phyloP scores from a whole-genome alignment of 495 filamentous ascomycete species.

The Aeminium ludgeri region DNA sequence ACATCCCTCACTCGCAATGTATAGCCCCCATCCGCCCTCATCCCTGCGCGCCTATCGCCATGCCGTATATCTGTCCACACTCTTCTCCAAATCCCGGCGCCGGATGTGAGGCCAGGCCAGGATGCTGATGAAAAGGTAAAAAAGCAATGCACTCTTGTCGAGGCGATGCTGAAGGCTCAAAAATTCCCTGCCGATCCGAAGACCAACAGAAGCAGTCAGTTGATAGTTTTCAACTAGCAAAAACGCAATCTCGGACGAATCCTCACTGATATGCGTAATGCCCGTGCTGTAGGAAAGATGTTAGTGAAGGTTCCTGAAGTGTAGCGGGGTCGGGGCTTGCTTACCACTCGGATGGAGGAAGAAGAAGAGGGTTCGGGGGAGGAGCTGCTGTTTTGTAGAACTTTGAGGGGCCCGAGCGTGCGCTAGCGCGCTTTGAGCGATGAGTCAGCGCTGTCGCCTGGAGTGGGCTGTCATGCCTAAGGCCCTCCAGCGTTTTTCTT shows the following conservation, averaged over 20 bases:
- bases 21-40: background rate
- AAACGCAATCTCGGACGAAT: slow-evolving; percentile 38
- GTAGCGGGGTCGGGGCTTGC: background rate
- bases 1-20: background rate
- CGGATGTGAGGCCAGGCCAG: background rate
- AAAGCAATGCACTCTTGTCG: too few relatives aligned
- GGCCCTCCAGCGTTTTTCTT: too few relatives aligned
- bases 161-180: slow-evolving; percentile 17
- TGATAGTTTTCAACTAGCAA: slow-evolving; percentile 42
- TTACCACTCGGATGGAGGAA: slow-evolving; percentile 2
- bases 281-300: slow-evolving; percentile 34
- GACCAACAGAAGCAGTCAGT: slow-evolving; percentile 26
- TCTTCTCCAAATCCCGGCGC: slow-evolving; percentile 8
- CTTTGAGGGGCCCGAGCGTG: too few relatives aligned
- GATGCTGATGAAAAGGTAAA: slow-evolving; percentile 14
- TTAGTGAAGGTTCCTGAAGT: background rate
- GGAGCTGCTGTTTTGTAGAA: too few relatives aligned
- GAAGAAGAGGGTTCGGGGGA: background rate
- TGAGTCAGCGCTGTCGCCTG: too few relatives aligned
- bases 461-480: too few relatives aligned
- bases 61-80: background rate
- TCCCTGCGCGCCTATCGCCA: background rate
- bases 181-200: slow-evolving; percentile 34
- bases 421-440: too few relatives aligned
- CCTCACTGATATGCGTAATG: slow-evolving; percentile 38